Conservation (phyloP, 345 rosid species). For the Combretum micranthum region DNA sequence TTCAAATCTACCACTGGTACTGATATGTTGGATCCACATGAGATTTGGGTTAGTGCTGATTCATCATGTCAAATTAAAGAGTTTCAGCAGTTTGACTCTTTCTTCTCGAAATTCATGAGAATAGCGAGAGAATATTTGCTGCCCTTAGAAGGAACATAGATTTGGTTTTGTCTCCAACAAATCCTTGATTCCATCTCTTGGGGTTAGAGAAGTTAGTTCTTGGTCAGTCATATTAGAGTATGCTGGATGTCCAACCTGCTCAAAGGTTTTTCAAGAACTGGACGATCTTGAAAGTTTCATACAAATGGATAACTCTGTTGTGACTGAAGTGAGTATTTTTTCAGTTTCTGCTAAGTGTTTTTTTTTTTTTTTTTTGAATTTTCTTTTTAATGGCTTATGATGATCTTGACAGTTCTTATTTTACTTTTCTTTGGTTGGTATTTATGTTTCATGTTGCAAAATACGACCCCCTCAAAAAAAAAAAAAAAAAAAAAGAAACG, state of each 20-base stretch:
- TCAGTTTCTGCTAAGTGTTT: neutral
- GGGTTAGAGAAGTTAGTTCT: conserved; percentile 39
- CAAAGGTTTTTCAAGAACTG: conserved; percentile 50
- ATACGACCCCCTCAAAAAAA: too few relatives aligned
- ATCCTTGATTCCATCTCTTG: conserved; percentile 50
- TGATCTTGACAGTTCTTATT: too few relatives aligned
- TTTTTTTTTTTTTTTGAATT: too few relatives aligned
- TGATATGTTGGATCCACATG: conserved; percentile 28
- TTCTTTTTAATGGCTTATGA: too few relatives aligned
- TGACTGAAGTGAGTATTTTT: conserved; percentile 49
- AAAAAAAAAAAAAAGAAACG: too few relatives aligned
- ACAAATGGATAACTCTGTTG: conserved; percentile 36
- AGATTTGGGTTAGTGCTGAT: conserved; percentile 19
- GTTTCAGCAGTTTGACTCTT: conserved; percentile 56
- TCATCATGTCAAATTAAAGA: conserved; percentile 51
- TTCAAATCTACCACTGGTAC: conserved; percentile 39
- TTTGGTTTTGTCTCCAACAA: conserved; percentile 69
- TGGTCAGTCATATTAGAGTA: conserved; percentile 57
- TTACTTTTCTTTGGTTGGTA: too few relatives aligned
- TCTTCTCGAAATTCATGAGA: conserved; percentile 50
- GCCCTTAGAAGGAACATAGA: conserved; percentile 55
- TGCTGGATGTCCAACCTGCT: conserved; percentile 72
- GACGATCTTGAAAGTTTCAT: conserved; percentile 46
- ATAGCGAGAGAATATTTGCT: conserved; percentile 57
- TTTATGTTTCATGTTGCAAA: too few relatives aligned